A percentile compares a stretch with the other conserved stretches of the same genome.
These are phyloP conservation scores for Nannizzia gypsea DNA, from an alignment of 2,329 filamentous ascomycete species.

Conservation along the genomic window DNA sequence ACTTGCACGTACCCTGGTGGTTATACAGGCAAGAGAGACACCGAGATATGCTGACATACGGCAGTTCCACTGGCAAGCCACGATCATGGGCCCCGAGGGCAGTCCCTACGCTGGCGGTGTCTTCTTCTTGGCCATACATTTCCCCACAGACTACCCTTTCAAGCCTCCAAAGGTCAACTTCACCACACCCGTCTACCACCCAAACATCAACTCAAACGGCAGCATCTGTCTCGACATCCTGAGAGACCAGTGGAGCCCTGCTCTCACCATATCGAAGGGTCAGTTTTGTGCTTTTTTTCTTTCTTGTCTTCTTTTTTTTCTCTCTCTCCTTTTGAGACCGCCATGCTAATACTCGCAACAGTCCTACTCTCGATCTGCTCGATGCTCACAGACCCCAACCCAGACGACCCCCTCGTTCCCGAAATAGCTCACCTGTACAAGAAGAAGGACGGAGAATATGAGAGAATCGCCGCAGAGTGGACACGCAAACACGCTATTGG, in stretches of 20 bases:
- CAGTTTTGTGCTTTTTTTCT: conserved; percentile 19
- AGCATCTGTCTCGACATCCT: conserved; percentile 98
- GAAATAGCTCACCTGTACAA: conserved; percentile 99
- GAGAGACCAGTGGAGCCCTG: conserved; percentile 97
- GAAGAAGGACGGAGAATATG: conserved; percentile 90
- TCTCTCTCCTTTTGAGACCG: no score
- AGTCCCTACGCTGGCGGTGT: conserved; percentile 97
- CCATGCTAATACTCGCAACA: conserved; percentile 4
- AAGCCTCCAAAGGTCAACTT: conserved; percentile 99
- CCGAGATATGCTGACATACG: neutral
- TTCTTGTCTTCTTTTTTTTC: neutral
- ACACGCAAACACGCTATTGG: conserved; percentile 98
- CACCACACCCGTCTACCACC: conserved; percentile 98
- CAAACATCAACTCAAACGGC: conserved; percentile 99
- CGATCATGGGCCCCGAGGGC: conserved; percentile 98
- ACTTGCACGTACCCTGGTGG: no score
- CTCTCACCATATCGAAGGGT: conserved; percentile 98
- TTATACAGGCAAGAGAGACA: neutral
- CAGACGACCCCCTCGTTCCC: conserved; percentile 93
- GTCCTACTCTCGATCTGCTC: conserved; percentile 57
- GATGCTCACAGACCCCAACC: conserved; percentile 98
- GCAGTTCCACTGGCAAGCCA: conserved; percentile 99
- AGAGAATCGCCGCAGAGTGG: conserved; percentile 95
- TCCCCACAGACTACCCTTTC: conserved; percentile 99
- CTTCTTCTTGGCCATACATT: conserved; percentile 98